Conservation (phyloP, 495 filamentous ascomycete species). For the Astrothelium subdiscretum region DNA sequence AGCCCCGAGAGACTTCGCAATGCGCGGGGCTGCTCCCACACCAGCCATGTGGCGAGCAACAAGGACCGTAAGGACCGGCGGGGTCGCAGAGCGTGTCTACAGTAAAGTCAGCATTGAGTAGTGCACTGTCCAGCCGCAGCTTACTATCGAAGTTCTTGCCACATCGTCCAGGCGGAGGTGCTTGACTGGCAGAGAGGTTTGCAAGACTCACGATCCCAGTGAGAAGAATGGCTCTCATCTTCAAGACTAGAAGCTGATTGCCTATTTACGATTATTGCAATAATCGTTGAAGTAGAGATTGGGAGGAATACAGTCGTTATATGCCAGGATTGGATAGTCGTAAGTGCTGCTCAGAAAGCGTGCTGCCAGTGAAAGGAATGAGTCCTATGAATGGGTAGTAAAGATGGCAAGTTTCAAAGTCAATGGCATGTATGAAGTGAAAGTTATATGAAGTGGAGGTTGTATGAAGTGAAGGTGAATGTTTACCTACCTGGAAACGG, state of each 20-base stretch:
- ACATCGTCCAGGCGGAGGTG: neutral
- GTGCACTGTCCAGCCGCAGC: neutral
- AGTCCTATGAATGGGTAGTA: neutral
- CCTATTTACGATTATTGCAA: too few relatives aligned
- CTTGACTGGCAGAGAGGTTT: neutral
- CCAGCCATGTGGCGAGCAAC: conserved; percentile 20
- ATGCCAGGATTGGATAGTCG: neutral
- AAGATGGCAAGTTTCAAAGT: too few relatives aligned
- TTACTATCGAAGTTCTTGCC: neutral
- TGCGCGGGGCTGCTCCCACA: conserved; percentile 20
- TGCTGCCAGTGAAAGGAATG: neutral
- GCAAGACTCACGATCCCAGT: neutral
- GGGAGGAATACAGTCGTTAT: too few relatives aligned
- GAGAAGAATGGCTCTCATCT: neutral
- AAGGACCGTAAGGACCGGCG: conserved; percentile 23
- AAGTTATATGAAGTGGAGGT: too few relatives aligned
- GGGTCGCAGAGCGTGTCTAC: conserved; percentile 21
- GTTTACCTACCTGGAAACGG: too few relatives aligned
- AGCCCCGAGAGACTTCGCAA: conserved; percentile 16
- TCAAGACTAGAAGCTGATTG: too few relatives aligned
- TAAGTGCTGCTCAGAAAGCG: neutral
- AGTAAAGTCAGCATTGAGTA: neutral
- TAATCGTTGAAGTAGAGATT: too few relatives aligned
- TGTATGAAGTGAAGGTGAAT: too few relatives aligned
- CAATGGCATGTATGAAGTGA: too few relatives aligned